phyloP scores from a whole-genome alignment of 2,329 filamentous ascomycete genomes.

The Xylaria sp. region DNA sequence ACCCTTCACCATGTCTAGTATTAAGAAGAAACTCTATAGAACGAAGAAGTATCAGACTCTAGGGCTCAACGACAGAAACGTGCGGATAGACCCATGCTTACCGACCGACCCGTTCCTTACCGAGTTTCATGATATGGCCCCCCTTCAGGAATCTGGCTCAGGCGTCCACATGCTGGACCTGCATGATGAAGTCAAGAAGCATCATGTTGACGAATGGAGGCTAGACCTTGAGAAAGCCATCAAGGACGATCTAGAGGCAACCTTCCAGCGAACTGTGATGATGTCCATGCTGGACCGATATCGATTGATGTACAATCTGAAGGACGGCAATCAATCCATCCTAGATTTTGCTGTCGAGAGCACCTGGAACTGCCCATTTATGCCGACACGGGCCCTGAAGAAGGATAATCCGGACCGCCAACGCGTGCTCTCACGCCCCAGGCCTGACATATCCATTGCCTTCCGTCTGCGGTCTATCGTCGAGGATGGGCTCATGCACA shows the following conservation, averaged over 20 bases:
- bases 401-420: neutral
- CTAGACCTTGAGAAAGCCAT: neutral
- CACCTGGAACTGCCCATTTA: neutral
- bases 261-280: constrained; percentile 10
- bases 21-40: neutral
- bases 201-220: neutral
- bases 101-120: constrained; percentile 5
- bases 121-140: neutral
- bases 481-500: neutral
- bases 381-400: constrained; percentile 1
- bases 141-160: constrained; percentile 1
- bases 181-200: constrained; percentile 1
- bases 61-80: constrained; percentile 9
- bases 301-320: constrained; percentile 1
- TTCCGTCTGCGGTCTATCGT: constrained; percentile 2
- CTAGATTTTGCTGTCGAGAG: constrained; percentile 5
- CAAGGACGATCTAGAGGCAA: neutral
- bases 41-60: neutral
- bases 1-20: neutral
- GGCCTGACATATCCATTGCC: neutral
- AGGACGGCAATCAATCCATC: neutral
- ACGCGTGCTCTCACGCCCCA: neutral
- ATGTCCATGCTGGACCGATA: constrained; percentile 10
- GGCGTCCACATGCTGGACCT: neutral
- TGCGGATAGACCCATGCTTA: neutral